Evolutionary conservation across 2,329 filamentous ascomycete species (phyloP), one percentile per base, ranked within the genome.

Genomic region (Juglanconis sp.): DNA sequence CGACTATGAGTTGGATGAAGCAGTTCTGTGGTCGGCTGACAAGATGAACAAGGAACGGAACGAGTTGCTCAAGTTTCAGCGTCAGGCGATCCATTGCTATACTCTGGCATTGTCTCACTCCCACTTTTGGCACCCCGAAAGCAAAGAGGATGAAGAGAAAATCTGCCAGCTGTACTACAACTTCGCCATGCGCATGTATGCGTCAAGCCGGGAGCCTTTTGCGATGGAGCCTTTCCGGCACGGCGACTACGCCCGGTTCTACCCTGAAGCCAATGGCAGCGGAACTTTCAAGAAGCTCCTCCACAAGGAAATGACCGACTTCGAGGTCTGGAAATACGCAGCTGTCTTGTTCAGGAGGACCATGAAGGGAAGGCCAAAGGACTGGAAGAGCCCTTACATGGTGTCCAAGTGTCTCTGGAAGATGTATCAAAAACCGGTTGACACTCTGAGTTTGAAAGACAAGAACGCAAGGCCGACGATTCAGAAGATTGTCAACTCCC

Each of bases 1-100:
- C 68, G 92, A 96, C 72, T 89, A 91, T 54, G 92, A 96, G 68
- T 78, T 96, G 13, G 92, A 96, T 64, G 92, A 96, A 72, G 86
- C 88, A 6, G 90, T 96, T 5, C 84, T 93, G 5, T 96, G 92
- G 92, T 90, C 88, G 24, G 90, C 92, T 1, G 92, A 96, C 66
- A 96, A 96, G 73, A 88, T 96, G 75, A 96, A 96, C 74, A 94
- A 90, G 70, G 88, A 89, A 67, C 87, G 89, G 58, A 77, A 79
- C 4, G 91, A 96, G 60, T 75, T 96, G 49, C 83, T 92, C 31
- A 86, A 85, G 55, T 84, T 90, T 63, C 91, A 96, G 71, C 85
- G 91, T 36, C 86, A 86, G 67, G 88, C 91, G 1, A 93, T 96
- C 50, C 91, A 96, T 72, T 94, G 91, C 70, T 91, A 90, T 67